Percentiles rank a stretch among this genome's conserved stretches.
Conservation (phyloP, 2,329 filamentous ascomycete genomes). For the Parafenestella ontariensis region DNA sequence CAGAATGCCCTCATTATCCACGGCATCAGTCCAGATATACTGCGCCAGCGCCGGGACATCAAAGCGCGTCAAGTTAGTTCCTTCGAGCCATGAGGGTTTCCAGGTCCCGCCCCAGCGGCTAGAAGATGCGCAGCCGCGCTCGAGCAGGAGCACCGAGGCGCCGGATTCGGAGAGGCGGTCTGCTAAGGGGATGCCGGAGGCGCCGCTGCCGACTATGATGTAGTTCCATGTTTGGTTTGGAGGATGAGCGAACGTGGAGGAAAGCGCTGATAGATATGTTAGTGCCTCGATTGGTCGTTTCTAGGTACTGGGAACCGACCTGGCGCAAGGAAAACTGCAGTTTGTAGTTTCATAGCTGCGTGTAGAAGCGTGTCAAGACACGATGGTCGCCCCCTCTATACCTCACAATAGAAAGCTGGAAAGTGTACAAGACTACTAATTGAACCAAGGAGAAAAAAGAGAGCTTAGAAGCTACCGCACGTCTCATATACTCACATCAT, state of each 20-base stretch:
- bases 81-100: constrained; percentile 64
- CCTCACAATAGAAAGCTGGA: no score
- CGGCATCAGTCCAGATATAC: constrained; percentile 66
- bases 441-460: background rate
- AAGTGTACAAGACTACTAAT: no score
- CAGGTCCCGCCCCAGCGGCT: constrained; percentile 65
- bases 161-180: constrained; percentile 67
- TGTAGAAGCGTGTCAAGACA: background rate
- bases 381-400: background rate
- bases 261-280: background rate
- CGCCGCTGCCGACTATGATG: constrained; percentile 65
- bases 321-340: background rate
- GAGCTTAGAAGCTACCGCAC: background rate
- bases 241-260: constrained; percentile 3
- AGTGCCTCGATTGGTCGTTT: background rate
- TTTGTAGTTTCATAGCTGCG: background rate
- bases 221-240: constrained; percentile 61
- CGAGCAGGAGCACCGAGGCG: constrained; percentile 64
- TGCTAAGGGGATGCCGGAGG: constrained; percentile 62
- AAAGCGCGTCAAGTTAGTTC: constrained; percentile 68
- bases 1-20: constrained; percentile 56
- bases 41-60: constrained; percentile 73
- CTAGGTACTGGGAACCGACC: background rate
- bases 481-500: background rate
- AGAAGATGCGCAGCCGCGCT: constrained; percentile 58